Base-by-base conservation (phyloP, 1,284 basidiomycete species). In the Dichomitus squalens region DNA sequence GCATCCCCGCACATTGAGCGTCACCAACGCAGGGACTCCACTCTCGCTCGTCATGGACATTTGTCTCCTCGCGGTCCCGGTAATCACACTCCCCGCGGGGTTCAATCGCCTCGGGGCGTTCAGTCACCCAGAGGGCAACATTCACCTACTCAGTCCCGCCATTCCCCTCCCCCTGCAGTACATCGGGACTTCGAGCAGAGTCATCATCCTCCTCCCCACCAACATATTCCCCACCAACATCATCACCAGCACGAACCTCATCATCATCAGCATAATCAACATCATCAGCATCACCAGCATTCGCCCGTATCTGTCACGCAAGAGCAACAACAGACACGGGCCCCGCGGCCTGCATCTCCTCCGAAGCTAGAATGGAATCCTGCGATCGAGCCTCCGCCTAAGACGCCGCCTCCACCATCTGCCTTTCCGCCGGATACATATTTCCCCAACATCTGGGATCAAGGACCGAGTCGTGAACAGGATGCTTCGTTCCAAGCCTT, bases 381-480 rank as follows among this genome's bases (percentile, higher is more conserved):
- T 35, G 85, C 85, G 21, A 56, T 87, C 35, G 87, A 90, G 65
- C 88, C 87, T 4, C 88, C 89, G n/a, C 87, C 88, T n/a, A 85
- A 76, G 40, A 75, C 71, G 38, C 72, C 76, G 25, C 86, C 84
- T 16, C 66, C 79, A 31, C 64, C 75, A 1, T 80, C 79, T 58
- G 74, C 79, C n/a, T 87, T 90, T 65, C 86, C 87, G 25, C 63
- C 76, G 11, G 80, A 87, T 60, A 86, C 86, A 0, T 90, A 90
- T 70, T 92, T 87, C 67, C 80, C 84, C 29, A 90, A 91, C 67
- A 76, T 81, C 33, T 92, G 90, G 90, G 88, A 92, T 65, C 73
- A 82, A 51, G 71, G 80, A 44, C 76, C 73, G 8, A 73, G 75
- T 52, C 73, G 75, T 27, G 71, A 70, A 31, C 72, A 76, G 55